Evolutionary conservation across 2,329 filamentous ascomycete genomes (phyloP), one percentile per base, ranked within the genome.

Genomic region (Claviceps africana): DNA sequence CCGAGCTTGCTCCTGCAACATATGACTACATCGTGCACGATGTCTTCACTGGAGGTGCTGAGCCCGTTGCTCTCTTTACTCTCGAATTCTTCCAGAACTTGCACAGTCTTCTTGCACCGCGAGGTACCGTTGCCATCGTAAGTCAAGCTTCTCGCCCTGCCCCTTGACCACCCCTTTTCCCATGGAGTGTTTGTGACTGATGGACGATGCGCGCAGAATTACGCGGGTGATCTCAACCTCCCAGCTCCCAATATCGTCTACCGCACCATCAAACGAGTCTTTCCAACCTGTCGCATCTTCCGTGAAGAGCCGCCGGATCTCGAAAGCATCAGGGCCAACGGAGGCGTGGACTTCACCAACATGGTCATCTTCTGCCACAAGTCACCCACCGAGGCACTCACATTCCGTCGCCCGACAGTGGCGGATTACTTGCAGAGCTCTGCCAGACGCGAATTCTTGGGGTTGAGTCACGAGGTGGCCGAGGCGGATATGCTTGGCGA

Each of bases 1-100:
- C 71, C 51, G 62, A 68, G 49, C 59, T 68, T 30, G 60, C 70
- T 53, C 65, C 68, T 8, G 65, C 72, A 47, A 73, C 73, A 30
- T 98, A 85, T 65, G 85, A 96, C 70, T 97, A 95, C 71, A 93
- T 98, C 62, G 77, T 98, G 51, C 93, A 98, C 66, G 93, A 98
- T 60, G 93, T 98, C 25, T 98, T 98, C 66, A 98, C 93, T 0
- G 93, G 93, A 25, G 93, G 93, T 50, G 90, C 89, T 0, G 93
- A 97, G 66, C 93, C 93, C 0, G 81, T 90, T 2, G 75, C 83
- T 8, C 79, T 98, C 8, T 98, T 98, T 68, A 97, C 90, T 0
- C 67, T 82, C 5, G 85, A 93, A 59, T 97, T 98, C 61, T 70
- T 98, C 44, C 68, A 77, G 50, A 81, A 84, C 5, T 73, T 98